Evolutionary conservation across 139 green algal genomes (phyloP).

Genomic region (Chlamydomonas schloesseri): DNA sequence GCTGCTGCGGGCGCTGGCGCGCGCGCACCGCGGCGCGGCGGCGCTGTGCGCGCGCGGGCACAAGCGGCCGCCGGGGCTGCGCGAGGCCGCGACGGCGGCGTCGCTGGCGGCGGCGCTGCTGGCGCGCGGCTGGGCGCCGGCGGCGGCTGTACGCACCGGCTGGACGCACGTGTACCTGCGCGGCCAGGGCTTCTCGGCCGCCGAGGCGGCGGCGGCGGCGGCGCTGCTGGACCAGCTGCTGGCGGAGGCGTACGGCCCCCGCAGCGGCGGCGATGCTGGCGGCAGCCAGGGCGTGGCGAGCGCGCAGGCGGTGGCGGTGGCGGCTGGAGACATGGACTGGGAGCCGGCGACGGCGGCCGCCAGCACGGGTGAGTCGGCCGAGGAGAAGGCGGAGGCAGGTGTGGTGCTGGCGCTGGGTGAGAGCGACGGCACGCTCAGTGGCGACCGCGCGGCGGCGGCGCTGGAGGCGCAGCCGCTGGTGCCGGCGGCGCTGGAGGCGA

Average conservation of each 20-base stretch:
- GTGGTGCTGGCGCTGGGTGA: not conserved
- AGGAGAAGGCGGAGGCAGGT: not conserved
- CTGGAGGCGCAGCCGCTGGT: conserved; percentile 15
- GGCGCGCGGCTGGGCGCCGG: conserved; percentile 63
- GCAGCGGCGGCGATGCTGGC: too few relatives aligned
- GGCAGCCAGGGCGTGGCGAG: not conserved
- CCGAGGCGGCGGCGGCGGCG: conserved; percentile 12
- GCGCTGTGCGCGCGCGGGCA: conserved; percentile 32
- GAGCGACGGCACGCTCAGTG: not conserved
- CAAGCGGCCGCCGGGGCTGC: conserved; percentile 56
- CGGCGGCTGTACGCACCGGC: conserved; percentile 52
- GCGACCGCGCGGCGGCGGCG: not conserved
- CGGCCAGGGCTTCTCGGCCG: conserved; percentile 6
- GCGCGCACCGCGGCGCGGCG: conserved; percentile 56
- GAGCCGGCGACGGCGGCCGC: not conserved
- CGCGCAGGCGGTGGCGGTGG: too few relatives aligned
- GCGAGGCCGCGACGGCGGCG: conserved; percentile 72
- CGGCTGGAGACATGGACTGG: not conserved
- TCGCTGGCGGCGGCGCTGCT: conserved; percentile 67
- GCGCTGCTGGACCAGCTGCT: not conserved
- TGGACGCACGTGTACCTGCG: conserved; percentile 70
- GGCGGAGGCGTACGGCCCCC: not conserved
- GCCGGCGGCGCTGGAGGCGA: not conserved
- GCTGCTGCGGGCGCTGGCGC: conserved; percentile 63
- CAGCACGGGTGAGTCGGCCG: not conserved